Conservation (phyloP, 208 protist species). For the Spongospora subterranea region DNA sequence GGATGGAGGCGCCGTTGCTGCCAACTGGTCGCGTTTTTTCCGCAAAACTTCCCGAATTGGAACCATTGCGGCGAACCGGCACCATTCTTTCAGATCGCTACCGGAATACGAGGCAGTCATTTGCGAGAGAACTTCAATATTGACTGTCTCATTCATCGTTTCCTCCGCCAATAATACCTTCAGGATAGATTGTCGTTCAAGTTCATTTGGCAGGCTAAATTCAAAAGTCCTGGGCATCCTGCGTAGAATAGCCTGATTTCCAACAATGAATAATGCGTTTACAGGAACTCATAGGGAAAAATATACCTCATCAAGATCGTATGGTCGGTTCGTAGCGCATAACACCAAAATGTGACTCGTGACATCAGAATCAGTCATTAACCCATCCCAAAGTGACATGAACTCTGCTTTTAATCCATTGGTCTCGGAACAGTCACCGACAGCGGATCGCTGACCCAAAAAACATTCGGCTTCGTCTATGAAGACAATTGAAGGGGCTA, state of each 20-base stretch:
- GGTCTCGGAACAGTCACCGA: slow-evolving; percentile 9
- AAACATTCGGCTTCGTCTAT: slow-evolving; percentile 50
- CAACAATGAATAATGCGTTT: background rate
- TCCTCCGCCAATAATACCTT: background rate
- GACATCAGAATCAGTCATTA: background rate
- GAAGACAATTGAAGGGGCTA: slow-evolving; percentile 49
- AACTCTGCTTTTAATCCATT: slow-evolving; percentile 40
- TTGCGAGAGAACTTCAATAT: background rate
- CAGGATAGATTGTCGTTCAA: background rate
- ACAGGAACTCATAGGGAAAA: background rate
- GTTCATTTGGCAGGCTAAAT: background rate
- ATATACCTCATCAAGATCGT: slow-evolving; percentile 49
- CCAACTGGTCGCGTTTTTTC: background rate
- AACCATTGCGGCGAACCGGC: slow-evolving; percentile 27
- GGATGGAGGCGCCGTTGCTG: background rate
- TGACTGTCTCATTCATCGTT: background rate
- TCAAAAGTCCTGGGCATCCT: slow-evolving; percentile 49
- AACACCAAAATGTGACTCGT: slow-evolving; percentile 9
- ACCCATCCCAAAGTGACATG: slow-evolving; percentile 46
- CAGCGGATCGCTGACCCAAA: slow-evolving; percentile 18
- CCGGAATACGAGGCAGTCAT: slow-evolving; percentile 18
- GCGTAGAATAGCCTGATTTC: slow-evolving; percentile 13
- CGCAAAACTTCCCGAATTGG: slow-evolving; percentile 51
- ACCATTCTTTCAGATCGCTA: slow-evolving; percentile 51
- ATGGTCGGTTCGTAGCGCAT: slow-evolving; percentile 45